Evolutionary conservation across 139 green algal species (phyloP).

Genomic region (Volvox reticuliferus): DNA sequence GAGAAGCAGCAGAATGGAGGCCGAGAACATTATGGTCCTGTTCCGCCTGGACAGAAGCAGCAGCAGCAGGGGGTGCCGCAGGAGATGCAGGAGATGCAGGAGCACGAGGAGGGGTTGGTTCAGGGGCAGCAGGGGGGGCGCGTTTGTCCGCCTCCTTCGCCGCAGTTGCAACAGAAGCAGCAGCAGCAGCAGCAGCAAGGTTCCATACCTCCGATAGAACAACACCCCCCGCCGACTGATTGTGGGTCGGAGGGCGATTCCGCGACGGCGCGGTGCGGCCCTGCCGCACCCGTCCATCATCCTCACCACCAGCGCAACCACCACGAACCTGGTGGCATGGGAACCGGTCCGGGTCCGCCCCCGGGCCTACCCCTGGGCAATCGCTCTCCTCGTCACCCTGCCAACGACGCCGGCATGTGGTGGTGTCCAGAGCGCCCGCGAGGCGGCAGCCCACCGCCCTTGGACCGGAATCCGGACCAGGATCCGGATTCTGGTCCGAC

Average conservation of each 20-base stretch:
- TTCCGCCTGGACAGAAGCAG: neutral
- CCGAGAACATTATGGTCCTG: too few relatives aligned
- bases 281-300: neutral
- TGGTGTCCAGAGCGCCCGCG: neutral
- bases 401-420: too few relatives aligned
- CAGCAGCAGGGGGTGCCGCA: neutral
- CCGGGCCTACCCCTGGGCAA: too few relatives aligned
- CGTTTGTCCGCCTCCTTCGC: neutral
- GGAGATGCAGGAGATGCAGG: conserved; percentile 28
- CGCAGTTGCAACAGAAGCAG: neutral
- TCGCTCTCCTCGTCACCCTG: too few relatives aligned
- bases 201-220: neutral
- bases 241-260: neutral
- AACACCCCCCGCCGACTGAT: neutral
- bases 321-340: too few relatives aligned
- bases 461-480: neutral
- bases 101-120: neutral
- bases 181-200: neutral
- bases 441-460: too few relatives aligned
- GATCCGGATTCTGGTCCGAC: neutral
- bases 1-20: neutral
- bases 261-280: too few relatives aligned
- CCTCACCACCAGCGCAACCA: neutral
- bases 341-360: too few relatives aligned
- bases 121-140: neutral